phyloP scores from a whole-genome alignment of 306 rosid genomes.

The Dryas octopetala region DNA sequence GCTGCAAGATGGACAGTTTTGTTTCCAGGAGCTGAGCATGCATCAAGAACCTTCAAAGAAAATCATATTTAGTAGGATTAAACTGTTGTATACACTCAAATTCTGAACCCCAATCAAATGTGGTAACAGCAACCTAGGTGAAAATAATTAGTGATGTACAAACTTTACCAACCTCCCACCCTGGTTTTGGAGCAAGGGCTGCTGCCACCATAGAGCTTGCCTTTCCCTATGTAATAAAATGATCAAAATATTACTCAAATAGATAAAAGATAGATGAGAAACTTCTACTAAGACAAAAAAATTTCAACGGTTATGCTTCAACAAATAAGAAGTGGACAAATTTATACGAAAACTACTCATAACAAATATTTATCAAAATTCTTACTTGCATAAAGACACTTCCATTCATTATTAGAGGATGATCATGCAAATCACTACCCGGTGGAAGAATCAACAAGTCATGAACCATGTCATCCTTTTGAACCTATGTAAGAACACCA shows the following conservation, averaged over 20 bases:
- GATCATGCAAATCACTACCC: conserved; percentile 78
- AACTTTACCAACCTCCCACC: conserved; percentile 71
- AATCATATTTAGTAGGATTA: conserved; percentile 19
- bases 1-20: conserved; percentile 95
- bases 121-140: neutral
- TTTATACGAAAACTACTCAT: neutral
- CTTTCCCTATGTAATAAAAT: conserved; percentile 61
- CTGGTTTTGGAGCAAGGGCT: conserved; percentile 84
- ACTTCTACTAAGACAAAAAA: neutral
- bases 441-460: conserved; percentile 85
- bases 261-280: conserved; percentile 8
- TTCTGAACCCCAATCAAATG: neutral
- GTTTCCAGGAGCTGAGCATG: conserved; percentile 96
- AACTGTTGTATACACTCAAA: neutral
- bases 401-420: conserved; percentile 75
- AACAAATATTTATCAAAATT: neutral
- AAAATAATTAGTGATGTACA: neutral
- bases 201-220: conserved; percentile 96
- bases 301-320: neutral
- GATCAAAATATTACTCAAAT: conserved; percentile 21
- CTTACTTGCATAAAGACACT: conserved; percentile 89
- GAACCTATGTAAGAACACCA: conserved; percentile 50
- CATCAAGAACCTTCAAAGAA: conserved; percentile 83
- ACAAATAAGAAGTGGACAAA: neutral
- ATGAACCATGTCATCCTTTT: conserved; percentile 68